A percentile compares a stretch with the other conserved stretches of the same genome.
Evolutionary conservation across 371 early-diverging fungal genomes (phyloP).

Genomic region (Rhizomucor miehei): DNA sequence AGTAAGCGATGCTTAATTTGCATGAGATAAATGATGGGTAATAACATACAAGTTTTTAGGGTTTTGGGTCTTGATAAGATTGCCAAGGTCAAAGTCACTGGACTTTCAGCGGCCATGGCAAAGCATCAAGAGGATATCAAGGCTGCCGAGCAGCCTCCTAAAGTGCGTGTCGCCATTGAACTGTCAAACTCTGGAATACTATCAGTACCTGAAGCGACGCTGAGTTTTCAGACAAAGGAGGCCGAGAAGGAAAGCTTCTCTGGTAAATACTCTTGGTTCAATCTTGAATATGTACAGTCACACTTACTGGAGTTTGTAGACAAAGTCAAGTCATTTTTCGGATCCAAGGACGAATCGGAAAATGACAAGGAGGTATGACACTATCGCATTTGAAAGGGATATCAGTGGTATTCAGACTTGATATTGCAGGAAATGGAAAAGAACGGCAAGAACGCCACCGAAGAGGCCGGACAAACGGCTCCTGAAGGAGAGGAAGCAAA

Average conservation of each 20-base stretch:
- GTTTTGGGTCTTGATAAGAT: slow-evolving; percentile 47
- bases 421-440: not conserved
- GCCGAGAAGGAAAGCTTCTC: slow-evolving; percentile 42
- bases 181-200: slow-evolving; percentile 69
- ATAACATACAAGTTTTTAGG: slow-evolving; percentile 1
- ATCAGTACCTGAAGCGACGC: slow-evolving; percentile 55
- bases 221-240: slow-evolving; percentile 42
- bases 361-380: slow-evolving; percentile 14
- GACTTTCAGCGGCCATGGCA: slow-evolving; percentile 68
- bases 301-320: slow-evolving; percentile 26
- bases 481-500: slow-evolving; percentile 10
- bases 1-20: slow-evolving; percentile 23
- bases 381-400: no score
- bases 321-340: slow-evolving; percentile 78
- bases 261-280: slow-evolving; percentile 15
- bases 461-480: slow-evolving; percentile 9
- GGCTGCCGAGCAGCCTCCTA: slow-evolving; percentile 59
- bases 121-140: slow-evolving; percentile 56
- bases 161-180: slow-evolving; percentile 79
- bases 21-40: not conserved
- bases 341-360: slow-evolving; percentile 43
- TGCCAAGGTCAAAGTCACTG: slow-evolving; percentile 64
- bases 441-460: slow-evolving; percentile 4
- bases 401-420: no score
- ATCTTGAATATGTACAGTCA: no score